Conservation (phyloP, 768 basidiomycete genomes). For the Rhizopogon rudus region DNA sequence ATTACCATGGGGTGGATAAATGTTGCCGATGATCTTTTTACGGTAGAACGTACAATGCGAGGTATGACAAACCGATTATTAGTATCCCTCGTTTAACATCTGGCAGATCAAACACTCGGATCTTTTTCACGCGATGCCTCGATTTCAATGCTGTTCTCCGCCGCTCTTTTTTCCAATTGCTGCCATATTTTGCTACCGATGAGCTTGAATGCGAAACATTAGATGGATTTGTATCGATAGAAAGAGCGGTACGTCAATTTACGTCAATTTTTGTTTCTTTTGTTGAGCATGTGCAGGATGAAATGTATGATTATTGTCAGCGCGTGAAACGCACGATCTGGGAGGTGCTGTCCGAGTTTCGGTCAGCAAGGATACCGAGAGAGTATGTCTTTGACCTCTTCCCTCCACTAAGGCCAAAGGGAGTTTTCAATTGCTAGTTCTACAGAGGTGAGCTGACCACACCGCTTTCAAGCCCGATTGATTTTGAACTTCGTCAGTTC, state of each 20-base stretch:
- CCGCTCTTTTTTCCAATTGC: constrained; percentile 78
- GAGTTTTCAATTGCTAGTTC: constrained; percentile 94
- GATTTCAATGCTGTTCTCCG: constrained; percentile 84
- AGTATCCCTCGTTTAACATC: neutral
- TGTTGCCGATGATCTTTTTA: constrained; percentile 51
- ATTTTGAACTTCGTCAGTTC: constrained; percentile 22
- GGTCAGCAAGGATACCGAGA: constrained; percentile 36
- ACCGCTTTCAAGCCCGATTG: neutral
- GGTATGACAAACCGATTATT: constrained; percentile 24
- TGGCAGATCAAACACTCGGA: constrained; percentile 52
- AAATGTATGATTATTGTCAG: constrained; percentile 84
- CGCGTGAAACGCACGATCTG: constrained; percentile 74
- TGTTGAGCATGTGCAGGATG: constrained; percentile 54
- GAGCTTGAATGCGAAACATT: constrained; percentile 79
- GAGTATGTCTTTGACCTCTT: constrained; percentile 75
- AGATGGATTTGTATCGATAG: constrained; percentile 61
- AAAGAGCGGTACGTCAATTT: constrained; percentile 54
- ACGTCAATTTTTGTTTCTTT: neutral
- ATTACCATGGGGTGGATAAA: constrained; percentile 55
- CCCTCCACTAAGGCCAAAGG: constrained; percentile 71
- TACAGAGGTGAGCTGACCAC: constrained; percentile 29
- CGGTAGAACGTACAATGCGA: constrained; percentile 28
- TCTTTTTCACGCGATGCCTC: constrained; percentile 69
- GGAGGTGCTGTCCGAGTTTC: constrained; percentile 87
- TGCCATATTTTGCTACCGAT: constrained; percentile 73